These are phyloP conservation scores for Moesziomyces antarcticus DNA, from an alignment of 1,284 basidiomycete species.

Conservation along the genomic window DNA sequence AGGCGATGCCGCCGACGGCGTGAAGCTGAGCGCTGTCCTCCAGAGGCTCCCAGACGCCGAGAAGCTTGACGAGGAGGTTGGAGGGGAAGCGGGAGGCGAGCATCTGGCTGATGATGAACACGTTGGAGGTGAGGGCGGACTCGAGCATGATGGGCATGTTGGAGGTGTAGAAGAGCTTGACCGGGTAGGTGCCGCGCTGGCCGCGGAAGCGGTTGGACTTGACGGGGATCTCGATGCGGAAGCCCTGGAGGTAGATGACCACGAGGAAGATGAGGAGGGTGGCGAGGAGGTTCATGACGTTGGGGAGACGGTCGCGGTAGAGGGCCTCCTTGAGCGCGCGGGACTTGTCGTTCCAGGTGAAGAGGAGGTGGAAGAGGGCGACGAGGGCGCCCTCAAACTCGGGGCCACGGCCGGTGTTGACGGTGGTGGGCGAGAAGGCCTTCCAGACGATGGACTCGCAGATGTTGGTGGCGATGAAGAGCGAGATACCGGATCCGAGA, in stretches of 20 bases:
- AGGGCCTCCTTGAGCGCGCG: constrained; percentile 97
- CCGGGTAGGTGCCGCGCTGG: constrained; percentile 91
- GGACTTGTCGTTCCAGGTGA: constrained; percentile 98
- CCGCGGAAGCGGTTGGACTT: constrained; percentile 96
- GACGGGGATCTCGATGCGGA: constrained; percentile 98
- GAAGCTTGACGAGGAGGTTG: constrained; percentile 87
- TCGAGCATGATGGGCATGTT: constrained; percentile 99
- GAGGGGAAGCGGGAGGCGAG: constrained; percentile 84
- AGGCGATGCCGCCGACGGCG: constrained; percentile 91
- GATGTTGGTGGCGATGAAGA: constrained; percentile 99
- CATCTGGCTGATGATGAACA: constrained; percentile 98
- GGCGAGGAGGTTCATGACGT: constrained; percentile 96
- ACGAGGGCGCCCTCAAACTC: constrained; percentile 98
- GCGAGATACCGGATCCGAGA: constrained; percentile 96
- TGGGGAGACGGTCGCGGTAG: constrained; percentile 95
- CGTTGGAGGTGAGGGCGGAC: constrained; percentile 89
- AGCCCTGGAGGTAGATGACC: constrained; percentile 98
- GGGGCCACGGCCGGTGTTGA: constrained; percentile 97
- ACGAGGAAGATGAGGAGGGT: constrained; percentile 90
- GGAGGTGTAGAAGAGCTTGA: constrained; percentile 98
- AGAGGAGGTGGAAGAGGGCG: constrained; percentile 94
- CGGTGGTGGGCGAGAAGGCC: constrained; percentile 95
- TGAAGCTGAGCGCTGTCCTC: constrained; percentile 92
- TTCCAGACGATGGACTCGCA: constrained; percentile 99
- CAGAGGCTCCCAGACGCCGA: constrained; percentile 96